Percentiles rank a stretch among this genome's conserved stretches.
phyloP scores from a whole-genome alignment of 768 basidiomycete species.

The Polyporus arcularius region DNA sequence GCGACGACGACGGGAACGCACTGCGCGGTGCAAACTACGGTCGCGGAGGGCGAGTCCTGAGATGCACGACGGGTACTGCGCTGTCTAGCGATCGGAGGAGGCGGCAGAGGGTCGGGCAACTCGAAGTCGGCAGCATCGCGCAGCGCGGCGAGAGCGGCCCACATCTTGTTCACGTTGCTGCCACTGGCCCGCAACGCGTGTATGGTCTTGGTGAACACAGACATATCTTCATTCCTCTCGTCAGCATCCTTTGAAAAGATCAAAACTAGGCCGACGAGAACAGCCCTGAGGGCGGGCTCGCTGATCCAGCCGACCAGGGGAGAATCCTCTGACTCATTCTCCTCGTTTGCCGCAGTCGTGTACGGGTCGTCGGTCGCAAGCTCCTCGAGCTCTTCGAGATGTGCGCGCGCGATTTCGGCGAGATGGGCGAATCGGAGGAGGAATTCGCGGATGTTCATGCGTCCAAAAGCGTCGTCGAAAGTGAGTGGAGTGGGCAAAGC shows the following conservation, averaged over 20 bases:
- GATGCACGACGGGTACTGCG: slow-evolving; percentile 49
- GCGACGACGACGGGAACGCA: slow-evolving; percentile 65
- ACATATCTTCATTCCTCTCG: slow-evolving; percentile 34
- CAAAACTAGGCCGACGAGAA: slow-evolving; percentile 63
- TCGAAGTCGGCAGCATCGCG: slow-evolving; percentile 38
- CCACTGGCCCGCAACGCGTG: slow-evolving; percentile 56
- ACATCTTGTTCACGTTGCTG: slow-evolving; percentile 62
- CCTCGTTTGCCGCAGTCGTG: slow-evolving; percentile 42
- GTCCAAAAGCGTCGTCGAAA: slow-evolving; percentile 52
- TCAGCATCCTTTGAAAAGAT: slow-evolving; percentile 56
- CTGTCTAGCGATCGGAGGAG: slow-evolving; percentile 42
- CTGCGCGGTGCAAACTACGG: slow-evolving; percentile 52
- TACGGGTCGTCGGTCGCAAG: slow-evolving; percentile 25
- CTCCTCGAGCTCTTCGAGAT: slow-evolving; percentile 66
- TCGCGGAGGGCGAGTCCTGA: slow-evolving; percentile 24
- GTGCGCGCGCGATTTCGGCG: slow-evolving; percentile 49
- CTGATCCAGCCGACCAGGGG: slow-evolving; percentile 55
- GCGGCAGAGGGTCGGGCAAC: slow-evolving; percentile 63
- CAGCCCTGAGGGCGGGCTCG: slow-evolving; percentile 62
- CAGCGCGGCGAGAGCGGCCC: slow-evolving; percentile 53
- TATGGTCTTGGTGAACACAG: slow-evolving; percentile 44
- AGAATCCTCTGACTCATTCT: slow-evolving; percentile 20
- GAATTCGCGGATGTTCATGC: slow-evolving; percentile 78
- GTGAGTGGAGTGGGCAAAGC: slow-evolving; percentile 41
- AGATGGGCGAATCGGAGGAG: slow-evolving; percentile 59